Evolutionary conservation across 2,329 filamentous ascomycete species (phyloP).

Genomic region (Dothideomycetes sp.): DNA sequence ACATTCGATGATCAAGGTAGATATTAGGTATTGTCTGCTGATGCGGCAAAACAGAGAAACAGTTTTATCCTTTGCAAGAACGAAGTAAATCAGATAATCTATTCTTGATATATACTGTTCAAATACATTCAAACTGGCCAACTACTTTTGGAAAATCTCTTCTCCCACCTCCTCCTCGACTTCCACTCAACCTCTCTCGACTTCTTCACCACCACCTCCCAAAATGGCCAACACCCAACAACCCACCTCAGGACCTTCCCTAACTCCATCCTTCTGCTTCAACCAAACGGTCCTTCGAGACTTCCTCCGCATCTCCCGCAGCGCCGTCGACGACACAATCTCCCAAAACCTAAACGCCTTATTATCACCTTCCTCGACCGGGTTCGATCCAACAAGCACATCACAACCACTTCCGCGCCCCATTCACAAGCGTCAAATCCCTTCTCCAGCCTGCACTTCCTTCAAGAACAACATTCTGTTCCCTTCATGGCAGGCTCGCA

Average conservation of each 20-base stretch:
- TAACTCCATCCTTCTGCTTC: constrained; percentile 45
- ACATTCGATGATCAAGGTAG: too few relatives aligned
- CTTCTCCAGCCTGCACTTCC: constrained; percentile 51
- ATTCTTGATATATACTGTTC: too few relatives aligned
- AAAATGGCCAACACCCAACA: constrained; percentile 14
- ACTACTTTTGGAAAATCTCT: constrained; percentile 21
- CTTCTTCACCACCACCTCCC: constrained; percentile 2
- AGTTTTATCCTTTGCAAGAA: too few relatives aligned
- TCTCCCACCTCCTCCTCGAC: constrained; percentile 13
- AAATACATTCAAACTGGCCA: constrained; percentile 21
- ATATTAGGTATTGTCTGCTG: too few relatives aligned
- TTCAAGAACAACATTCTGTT: constrained; percentile 78
- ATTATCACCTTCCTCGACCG: constrained; percentile 58
- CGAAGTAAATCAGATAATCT: too few relatives aligned
- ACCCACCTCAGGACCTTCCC: constrained; percentile 23
- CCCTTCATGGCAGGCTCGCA: constrained; percentile 75
- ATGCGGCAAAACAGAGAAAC: too few relatives aligned
- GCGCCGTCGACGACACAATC: constrained; percentile 85
- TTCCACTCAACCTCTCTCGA: constrained; percentile 10
- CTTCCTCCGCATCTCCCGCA: constrained; percentile 78
- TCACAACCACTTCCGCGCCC: constrained; percentile 49
- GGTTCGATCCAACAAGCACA: constrained; percentile 75
- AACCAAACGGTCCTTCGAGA: constrained; percentile 50
- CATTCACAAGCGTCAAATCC: constrained; percentile 44
- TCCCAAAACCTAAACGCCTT: constrained; percentile 87